phyloP scores from a whole-genome alignment of 805 yeast species.

The Wickerhamiella dianesei region DNA sequence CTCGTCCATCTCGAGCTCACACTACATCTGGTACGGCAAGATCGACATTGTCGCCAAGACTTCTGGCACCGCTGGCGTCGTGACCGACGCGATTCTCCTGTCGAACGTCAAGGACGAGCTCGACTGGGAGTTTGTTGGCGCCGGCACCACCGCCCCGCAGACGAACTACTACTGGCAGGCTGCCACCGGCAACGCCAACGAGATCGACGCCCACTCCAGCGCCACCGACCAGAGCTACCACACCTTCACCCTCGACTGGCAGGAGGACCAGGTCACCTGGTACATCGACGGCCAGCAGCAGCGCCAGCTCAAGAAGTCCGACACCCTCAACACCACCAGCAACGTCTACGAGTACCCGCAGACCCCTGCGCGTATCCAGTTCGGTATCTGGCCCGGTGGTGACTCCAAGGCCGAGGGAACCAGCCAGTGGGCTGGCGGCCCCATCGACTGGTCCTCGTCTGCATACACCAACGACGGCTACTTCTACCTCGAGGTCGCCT shows the following conservation, averaged over 20 bases:
- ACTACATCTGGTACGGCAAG: slow-evolving; percentile 81
- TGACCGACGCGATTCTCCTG: slow-evolving; percentile 66
- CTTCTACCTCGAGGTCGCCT: slow-evolving; percentile 51
- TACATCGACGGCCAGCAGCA: slow-evolving; percentile 50
- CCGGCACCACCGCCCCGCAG: slow-evolving; percentile 51
- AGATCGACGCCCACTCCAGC: slow-evolving; percentile 30
- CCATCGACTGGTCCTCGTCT: slow-evolving; percentile 62
- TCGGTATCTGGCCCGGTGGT: slow-evolving; percentile 45
- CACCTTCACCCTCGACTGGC: slow-evolving; percentile 70
- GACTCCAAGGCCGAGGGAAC: slow-evolving; percentile 41
- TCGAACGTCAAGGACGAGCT: slow-evolving; percentile 84
- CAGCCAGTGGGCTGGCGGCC: slow-evolving; percentile 80
- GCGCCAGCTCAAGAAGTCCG: slow-evolving; percentile 46
- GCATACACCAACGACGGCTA: slow-evolving; percentile 73
- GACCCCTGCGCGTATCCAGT: slow-evolving; percentile 74
- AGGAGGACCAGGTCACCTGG: slow-evolving; percentile 59
- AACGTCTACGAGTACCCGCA: slow-evolving; percentile 70
- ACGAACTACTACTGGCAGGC: slow-evolving; percentile 75
- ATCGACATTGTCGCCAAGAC: slow-evolving; percentile 55
- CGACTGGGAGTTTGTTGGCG: slow-evolving; percentile 79
- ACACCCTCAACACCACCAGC: slow-evolving; percentile 46
- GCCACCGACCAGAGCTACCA: slow-evolving; percentile 56
- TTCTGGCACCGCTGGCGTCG: slow-evolving; percentile 66
- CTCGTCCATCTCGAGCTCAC: slow-evolving; percentile 66
- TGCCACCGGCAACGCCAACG: slow-evolving; percentile 50